Evolutionary conservation across 2,329 filamentous ascomycete species (phyloP), one percentile per base, ranked within the genome.

Genomic region (Paradendryphiella salina): DNA sequence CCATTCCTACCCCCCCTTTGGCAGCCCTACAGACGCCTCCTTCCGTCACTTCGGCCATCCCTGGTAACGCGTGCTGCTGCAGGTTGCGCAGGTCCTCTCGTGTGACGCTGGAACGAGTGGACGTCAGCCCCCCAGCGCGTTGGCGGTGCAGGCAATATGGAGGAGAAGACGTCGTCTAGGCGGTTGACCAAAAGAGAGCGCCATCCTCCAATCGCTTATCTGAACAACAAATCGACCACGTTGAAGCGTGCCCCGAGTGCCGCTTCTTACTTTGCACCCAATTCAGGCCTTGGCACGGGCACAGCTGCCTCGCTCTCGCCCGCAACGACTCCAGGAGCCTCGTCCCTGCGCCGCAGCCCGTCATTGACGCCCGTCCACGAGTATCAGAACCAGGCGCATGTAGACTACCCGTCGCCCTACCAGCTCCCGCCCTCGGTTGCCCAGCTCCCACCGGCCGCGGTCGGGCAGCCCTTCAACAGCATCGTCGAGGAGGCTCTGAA

Each of bases 401-500:
- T 39, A 44, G 47, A 50, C 10, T 17, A 29, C n/a, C 40, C 34
- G 29, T 21, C 46, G 26, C 29, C 41, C 32, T 26, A 35, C 20
- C 40, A 46, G 28, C 41, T 23, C n/a, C 56, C 50, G 41, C 28
- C 52, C 29, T 39, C 51, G 37, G 32, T 47, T 34, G 52, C 47
- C 18, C 41, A 52, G 41, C 46, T 62, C 15, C 52, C 51, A 9
- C 49, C 55, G 17, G 52, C 57, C 15, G 47, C 52, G 21, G 56
- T 57, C 11, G 75, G 75, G 48, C 61, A 65, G 53, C 67, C 71
- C 53, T 77, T 77, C 65, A 73, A 67, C 44, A 65, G 66, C 48
- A 61, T 75, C 52, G 63, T 72, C 58, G 62, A 68, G 60, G 73
- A 56, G 31, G 52, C 61, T 20, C 54, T 58, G 31, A 50, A 54